phyloP scores from a whole-genome alignment of 2,329 filamentous ascomycete species.

The Chaetomiaceae sp. region DNA sequence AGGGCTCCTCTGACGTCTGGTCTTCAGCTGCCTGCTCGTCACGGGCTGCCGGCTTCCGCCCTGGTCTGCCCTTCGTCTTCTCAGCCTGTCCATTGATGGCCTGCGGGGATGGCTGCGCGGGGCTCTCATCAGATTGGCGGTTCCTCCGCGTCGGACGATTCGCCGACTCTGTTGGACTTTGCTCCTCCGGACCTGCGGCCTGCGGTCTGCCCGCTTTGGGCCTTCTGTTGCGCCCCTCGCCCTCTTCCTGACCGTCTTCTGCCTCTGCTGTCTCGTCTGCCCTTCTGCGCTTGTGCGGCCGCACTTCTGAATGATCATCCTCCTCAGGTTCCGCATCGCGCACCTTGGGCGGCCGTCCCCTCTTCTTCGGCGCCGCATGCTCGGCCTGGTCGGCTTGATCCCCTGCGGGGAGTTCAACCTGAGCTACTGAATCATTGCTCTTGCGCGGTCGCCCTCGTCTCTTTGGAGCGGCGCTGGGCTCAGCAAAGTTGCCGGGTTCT shows the following conservation, averaged over 20 bases:
- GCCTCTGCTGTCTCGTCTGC: background rate
- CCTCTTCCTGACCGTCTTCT: background rate
- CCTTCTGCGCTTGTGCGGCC: constrained; percentile 18
- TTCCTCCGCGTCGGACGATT: constrained; percentile 20
- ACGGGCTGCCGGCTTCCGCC: constrained; percentile 1
- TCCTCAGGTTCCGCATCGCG: constrained; percentile 9
- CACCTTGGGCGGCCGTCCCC: constrained; percentile 13
- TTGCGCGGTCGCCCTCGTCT: constrained; percentile 19
- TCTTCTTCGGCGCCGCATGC: constrained; percentile 10
- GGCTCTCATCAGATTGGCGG: constrained; percentile 17
- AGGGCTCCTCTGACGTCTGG: background rate
- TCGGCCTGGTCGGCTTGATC: background rate
- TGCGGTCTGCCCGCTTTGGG: background rate
- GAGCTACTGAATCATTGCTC: background rate
- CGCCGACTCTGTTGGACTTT: background rate
- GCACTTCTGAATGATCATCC: background rate
- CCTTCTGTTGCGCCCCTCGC: background rate
- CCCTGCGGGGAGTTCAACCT: background rate
- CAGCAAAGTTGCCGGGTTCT: background rate
- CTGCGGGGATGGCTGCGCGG: background rate
- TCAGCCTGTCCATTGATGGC: constrained; percentile 4
- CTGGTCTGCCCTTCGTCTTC: constrained; percentile 6
- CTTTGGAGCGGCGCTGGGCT: background rate
- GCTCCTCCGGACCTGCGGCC: background rate
- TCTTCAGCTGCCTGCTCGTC: constrained; percentile 3